Evolutionary conservation across 2,329 filamentous ascomycete genomes (phyloP).

Genomic region (Aspergillus fumigatiaffinis): DNA sequence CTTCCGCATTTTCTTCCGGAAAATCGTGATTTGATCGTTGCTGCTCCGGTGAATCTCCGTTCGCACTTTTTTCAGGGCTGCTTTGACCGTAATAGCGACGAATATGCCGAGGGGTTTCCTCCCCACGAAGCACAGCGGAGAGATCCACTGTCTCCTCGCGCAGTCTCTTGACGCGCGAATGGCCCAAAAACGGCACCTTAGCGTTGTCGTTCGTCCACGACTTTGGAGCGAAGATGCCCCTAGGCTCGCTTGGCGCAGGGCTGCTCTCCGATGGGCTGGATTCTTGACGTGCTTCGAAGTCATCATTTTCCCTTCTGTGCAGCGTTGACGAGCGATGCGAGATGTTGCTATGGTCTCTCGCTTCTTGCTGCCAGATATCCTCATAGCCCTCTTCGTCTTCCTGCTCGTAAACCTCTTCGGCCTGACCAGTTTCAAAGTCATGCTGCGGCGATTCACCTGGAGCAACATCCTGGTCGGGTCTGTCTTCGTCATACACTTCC

Average conservation of each 20-base stretch:
- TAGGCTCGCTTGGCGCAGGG: constrained; percentile 18
- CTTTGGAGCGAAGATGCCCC: constrained; percentile 24
- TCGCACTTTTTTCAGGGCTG: constrained; percentile 24
- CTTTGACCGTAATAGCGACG: constrained; percentile 34
- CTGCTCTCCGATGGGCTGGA: constrained; percentile 32
- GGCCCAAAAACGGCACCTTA: constrained; percentile 25
- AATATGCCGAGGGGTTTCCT: constrained; percentile 35
- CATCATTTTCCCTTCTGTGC: constrained; percentile 14
- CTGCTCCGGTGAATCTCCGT: constrained; percentile 13
- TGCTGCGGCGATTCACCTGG: not conserved
- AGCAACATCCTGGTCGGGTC: not conserved
- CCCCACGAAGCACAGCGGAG: constrained; percentile 27
- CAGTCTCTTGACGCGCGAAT: constrained; percentile 30
- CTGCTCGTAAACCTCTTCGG: constrained; percentile 12
- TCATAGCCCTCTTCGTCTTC: constrained; percentile 37
- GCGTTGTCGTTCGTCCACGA: constrained; percentile 27
- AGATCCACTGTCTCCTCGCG: constrained; percentile 35
- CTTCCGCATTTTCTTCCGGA: constrained; percentile 13
- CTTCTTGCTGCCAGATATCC: constrained; percentile 48
- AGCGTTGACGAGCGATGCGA: constrained; percentile 23
- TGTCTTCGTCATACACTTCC: not conserved
- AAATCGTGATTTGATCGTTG: constrained; percentile 10
- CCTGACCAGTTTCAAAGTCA: not conserved
- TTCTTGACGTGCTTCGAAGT: constrained; percentile 19
- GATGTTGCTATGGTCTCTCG: constrained; percentile 33